These are phyloP conservation scores for Diplotaxis tenuifolia DNA, from an alignment of 345 rosid species.

Conservation along the genomic window DNA sequence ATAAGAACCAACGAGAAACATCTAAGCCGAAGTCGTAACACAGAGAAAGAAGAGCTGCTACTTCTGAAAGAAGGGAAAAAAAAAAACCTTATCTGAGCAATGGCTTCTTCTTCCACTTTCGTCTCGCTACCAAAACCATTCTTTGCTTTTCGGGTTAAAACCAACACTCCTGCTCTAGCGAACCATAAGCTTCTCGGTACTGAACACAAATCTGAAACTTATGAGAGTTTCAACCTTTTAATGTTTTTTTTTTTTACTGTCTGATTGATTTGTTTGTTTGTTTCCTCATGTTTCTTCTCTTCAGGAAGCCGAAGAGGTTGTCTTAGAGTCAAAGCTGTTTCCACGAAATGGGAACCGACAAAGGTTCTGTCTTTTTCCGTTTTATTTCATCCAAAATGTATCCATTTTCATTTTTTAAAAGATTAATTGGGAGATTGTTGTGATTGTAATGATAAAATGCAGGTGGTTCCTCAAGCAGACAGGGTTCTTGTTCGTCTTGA, in stretches of 20 bases:
- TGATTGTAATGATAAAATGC: constrained; percentile 17
- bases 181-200: constrained; percentile 43
- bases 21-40: background rate
- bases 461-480: constrained; percentile 96
- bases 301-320: constrained; percentile 46
- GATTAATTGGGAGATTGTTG: background rate
- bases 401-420: background rate
- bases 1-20: background rate
- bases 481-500: constrained; percentile 89
- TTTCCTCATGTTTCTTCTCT: background rate
- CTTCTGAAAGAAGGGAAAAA: background rate
- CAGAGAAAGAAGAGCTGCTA: background rate
- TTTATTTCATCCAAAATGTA: background rate
- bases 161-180: constrained; percentile 29
- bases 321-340: constrained; percentile 59
- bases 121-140: constrained; percentile 51
- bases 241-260: background rate
- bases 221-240: background rate
- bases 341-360: constrained; percentile 73
- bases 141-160: constrained; percentile 33
- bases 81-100: constrained; percentile 32
- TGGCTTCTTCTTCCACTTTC: constrained; percentile 54
- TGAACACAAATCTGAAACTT: background rate
- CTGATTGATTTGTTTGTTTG: background rate
- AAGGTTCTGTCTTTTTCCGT: constrained; percentile 45